phyloP scores from a whole-genome alignment of 169 alveolate genomes.

The Eimeria praecox region DNA sequence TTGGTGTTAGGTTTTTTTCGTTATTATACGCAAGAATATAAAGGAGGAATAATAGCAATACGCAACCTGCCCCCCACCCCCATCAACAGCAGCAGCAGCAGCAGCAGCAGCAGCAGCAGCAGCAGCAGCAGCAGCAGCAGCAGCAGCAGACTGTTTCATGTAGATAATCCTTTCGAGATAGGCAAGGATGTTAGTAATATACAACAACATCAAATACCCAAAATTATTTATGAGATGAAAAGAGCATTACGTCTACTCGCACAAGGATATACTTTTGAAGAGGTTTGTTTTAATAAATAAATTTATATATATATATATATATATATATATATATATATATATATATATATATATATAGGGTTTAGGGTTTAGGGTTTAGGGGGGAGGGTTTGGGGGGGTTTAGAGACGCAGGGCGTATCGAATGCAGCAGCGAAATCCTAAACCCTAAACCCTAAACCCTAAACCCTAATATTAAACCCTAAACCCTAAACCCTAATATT shows the following conservation, averaged over 20 bases:
- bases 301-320: background rate
- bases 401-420: background rate
- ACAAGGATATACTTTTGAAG: conserved; percentile 46
- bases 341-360: background rate
- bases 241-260: conserved; percentile 72
- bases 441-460: background rate
- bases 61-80: conserved; percentile 42
- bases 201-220: conserved; percentile 49
- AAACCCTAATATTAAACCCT: background rate
- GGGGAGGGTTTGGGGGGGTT: background rate
- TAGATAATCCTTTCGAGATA: conserved; percentile 82
- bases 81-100: background rate
- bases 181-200: conserved; percentile 85
- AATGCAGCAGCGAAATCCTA: background rate
- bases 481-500: background rate
- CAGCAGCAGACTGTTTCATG: background rate
- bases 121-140: conserved; percentile 49
- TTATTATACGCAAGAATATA: conserved; percentile 76
- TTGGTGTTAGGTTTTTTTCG: conserved; percentile 79
- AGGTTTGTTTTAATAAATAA: background rate
- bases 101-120: conserved; percentile 66
- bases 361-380: background rate
- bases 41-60: conserved; percentile 43
- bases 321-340: too few relatives aligned
- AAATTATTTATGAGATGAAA: conserved; percentile 74